Conservation (phyloP, 2,329 filamentous ascomycete species). For the Fusarium veterinarium region DNA sequence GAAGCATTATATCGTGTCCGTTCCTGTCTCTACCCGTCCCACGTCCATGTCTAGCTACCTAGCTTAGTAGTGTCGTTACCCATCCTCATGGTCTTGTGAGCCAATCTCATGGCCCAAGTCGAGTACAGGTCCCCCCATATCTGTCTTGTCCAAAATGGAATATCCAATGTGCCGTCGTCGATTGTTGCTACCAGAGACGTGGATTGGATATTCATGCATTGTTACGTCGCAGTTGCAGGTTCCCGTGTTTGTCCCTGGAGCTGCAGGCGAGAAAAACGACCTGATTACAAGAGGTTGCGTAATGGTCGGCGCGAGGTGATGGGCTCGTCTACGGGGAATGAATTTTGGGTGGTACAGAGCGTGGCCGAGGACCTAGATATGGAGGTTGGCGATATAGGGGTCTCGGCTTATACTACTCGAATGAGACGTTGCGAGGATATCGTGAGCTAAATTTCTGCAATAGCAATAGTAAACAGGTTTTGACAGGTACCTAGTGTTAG, state of each 20-base stretch:
- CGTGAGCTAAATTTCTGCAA: not conserved
- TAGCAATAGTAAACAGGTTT: not conserved
- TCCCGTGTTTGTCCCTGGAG: slow-evolving; percentile 31
- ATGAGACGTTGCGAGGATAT: slow-evolving; percentile 21
- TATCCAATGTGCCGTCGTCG: slow-evolving; percentile 6
- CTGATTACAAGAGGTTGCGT: slow-evolving; percentile 21
- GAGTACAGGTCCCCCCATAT: not conserved
- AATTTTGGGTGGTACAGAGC: slow-evolving; percentile 3
- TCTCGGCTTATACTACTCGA: slow-evolving; percentile 1
- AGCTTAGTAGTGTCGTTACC: not conserved
- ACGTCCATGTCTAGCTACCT: not conserved
- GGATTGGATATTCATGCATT: slow-evolving; percentile 6
- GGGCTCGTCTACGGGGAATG: slow-evolving; percentile 25
- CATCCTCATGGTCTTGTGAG: not conserved
- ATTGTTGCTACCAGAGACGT: slow-evolving; percentile 26
- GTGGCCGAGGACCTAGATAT: not conserved
- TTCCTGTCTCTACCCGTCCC: not conserved
- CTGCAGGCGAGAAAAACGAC: slow-evolving; percentile 21
- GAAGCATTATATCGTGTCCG: not conserved
- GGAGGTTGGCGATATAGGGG: slow-evolving; percentile 3
- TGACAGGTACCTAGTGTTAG: not conserved
- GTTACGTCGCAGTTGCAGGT: slow-evolving; percentile 28
- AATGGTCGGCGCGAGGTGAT: slow-evolving; percentile 5
- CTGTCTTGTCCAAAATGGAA: not conserved
- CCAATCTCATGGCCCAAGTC: not conserved